Evolutionary conservation across 1,284 basidiomycete genomes (phyloP).

Genomic region (Meripilus lineatus): DNA sequence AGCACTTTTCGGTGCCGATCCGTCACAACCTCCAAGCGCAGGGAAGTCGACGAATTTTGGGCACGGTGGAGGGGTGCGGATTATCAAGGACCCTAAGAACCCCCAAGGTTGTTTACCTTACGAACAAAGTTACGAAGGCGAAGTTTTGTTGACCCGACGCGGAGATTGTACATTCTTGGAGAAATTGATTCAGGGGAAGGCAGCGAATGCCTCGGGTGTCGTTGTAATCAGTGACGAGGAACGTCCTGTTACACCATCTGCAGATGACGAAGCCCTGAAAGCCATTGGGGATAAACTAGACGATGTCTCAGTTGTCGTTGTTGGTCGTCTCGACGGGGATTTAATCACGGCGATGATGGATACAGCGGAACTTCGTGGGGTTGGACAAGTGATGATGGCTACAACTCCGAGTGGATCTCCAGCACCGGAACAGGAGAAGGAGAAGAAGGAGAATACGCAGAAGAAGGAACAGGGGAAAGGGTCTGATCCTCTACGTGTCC

Average conservation of each 20-base stretch:
- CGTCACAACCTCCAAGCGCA: slow-evolving; percentile 24
- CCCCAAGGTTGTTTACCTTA: slow-evolving; percentile 57
- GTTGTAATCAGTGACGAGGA: slow-evolving; percentile 68
- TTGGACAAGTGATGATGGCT: slow-evolving; percentile 48
- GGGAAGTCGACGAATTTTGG: slow-evolving; percentile 39
- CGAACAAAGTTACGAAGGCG: slow-evolving; percentile 38
- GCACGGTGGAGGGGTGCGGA: slow-evolving; percentile 42
- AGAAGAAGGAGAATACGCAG: slow-evolving; percentile 22
- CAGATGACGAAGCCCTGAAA: slow-evolving; percentile 49
- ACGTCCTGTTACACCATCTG: slow-evolving; percentile 60
- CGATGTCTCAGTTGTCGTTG: slow-evolving; percentile 56
- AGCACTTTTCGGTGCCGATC: slow-evolving; percentile 67
- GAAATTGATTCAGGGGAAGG: slow-evolving; percentile 64
- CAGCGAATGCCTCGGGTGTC: slow-evolving; percentile 69
- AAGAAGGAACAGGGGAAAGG: slow-evolving; percentile 16
- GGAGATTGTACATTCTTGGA: slow-evolving; percentile 82
- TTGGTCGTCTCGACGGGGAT: slow-evolving; percentile 47
- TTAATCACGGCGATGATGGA: slow-evolving; percentile 52
- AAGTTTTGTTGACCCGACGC: slow-evolving; percentile 54
- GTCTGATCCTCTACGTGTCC: slow-evolving; percentile 38
- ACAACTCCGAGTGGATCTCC: slow-evolving; percentile 36
- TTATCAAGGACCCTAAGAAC: slow-evolving; percentile 49
- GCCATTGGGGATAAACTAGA: slow-evolving; percentile 48
- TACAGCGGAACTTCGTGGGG: slow-evolving; percentile 38
- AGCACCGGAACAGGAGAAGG: slow-evolving; percentile 9